Base-by-base conservation (phyloP, 495 filamentous ascomycete species). In the Annulohypoxylon maeteangense region DNA sequence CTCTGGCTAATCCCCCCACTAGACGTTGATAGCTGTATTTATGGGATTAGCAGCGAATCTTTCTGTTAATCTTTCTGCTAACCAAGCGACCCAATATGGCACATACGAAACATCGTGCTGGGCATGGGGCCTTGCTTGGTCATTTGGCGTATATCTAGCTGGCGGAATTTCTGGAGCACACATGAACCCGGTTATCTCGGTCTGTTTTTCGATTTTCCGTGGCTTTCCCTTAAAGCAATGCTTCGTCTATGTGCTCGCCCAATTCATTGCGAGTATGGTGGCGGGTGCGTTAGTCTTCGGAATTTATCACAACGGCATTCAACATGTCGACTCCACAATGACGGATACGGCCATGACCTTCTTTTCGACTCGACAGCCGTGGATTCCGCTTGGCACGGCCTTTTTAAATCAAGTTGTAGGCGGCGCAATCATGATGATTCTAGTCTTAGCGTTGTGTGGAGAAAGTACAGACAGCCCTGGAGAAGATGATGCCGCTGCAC, bases 61-160 rank as follows among this genome's bases (percentile, higher is more conserved):
- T 11, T 75, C 81, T 0, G 85, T 87, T 16, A 84, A 82, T 6
- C 66, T 84, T 6, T 82, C 81, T 18, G 65, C 78, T 1, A 68
- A 60, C 29, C 74, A 78, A 11, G 68, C 68, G 0, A 81, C 80
- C 2, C 80, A 82, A 40, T 86, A 86, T 14, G 69, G 72, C n/a
- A 72, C 22, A 27, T 74, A 65, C 25, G 72, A 72, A 11, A 76
- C 72, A 1, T 56, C 58, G 16, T 81, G 78, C 18, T 87, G 83
- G 84, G 81, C 82, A 7, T 89, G 86, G 86, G 86, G 86, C 0
- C 76, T 88, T 5, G 85, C 82, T 10, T 83, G 83, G 29, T 88
- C 88, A 86, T 81, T 87, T 45, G 87, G 79, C 8, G 87, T 88
- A 48, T 87, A 87, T 61, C 81, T 89, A 22, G 83, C 78, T 25